Base-by-base conservation (phyloP, 805 yeast genomes). In the Metschnikowia kunwiensis region DNA sequence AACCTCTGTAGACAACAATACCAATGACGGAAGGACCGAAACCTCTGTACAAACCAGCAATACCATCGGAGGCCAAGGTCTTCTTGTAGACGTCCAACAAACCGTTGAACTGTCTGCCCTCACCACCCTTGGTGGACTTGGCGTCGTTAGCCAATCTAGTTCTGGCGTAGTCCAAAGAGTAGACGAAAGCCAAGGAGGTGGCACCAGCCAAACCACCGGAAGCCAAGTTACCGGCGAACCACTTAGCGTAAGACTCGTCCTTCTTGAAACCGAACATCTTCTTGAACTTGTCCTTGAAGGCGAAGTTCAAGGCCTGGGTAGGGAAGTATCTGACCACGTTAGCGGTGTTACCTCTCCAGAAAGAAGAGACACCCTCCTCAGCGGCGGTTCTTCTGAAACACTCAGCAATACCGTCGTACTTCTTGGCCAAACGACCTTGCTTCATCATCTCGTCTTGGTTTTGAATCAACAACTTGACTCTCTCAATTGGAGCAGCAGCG, bases 341-440 rank as follows among this genome's bases (percentile, higher is more conserved):
- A 62, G 97, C 97, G 53, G 96, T 89, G 89, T 88, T 88, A 80
- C 97, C 97, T 84, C 96, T 84, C 97, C 97, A 88, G 91, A 88
- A 87, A 50, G 97, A 74, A 54, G 72, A 77, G 50, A 85, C 61
- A 81, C 97, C 97, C 77, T 88, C 97, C 56, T 83, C 86, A 57
- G 85, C 83, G 52, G 89, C 83, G 56, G 97, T 89, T 80, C 96
- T 85, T 61, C 66, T 79, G 94, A 89, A 88, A 77, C 96, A 86
- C 65, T 88, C 97, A 49, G 57, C 72, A 52, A 88, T 89, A 85
- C 97, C 97, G 54, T 72, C 79, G 82, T 89, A 88, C 67, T 75
- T 80, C 61, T 65, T 77, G 55, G 86, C 75, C 62, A 88, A 78
- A 78, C 96, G 87, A 66, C 97, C 96, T 76, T 87, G 96, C 76